Conservation (phyloP, 768 basidiomycete species). For the Suillus weaverae region DNA sequence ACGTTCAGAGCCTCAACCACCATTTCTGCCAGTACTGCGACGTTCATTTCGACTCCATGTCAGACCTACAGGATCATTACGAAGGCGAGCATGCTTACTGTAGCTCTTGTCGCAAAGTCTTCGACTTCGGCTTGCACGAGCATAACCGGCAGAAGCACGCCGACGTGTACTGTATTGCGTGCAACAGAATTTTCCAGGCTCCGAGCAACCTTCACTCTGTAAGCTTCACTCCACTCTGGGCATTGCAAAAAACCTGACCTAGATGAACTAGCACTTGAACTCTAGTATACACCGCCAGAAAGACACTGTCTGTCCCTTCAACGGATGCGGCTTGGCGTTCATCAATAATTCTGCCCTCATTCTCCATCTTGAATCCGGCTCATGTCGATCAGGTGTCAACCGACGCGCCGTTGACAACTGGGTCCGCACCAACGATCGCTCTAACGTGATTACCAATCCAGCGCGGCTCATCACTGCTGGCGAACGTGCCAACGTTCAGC, state of each 20-base stretch:
- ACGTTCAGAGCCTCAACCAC: slow-evolving; percentile 48
- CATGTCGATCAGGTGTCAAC: slow-evolving; percentile 50
- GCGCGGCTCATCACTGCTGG: slow-evolving; percentile 44
- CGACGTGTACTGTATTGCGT: slow-evolving; percentile 48
- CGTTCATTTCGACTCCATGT: slow-evolving; percentile 36
- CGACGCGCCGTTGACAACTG: slow-evolving; percentile 36
- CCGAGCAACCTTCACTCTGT: slow-evolving; percentile 18
- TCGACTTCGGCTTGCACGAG: slow-evolving; percentile 43
- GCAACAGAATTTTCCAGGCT: slow-evolving; percentile 43
- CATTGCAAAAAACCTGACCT: neutral
- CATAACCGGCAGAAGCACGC: slow-evolving; percentile 46
- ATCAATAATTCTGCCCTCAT: slow-evolving; percentile 54
- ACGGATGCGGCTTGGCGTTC: slow-evolving; percentile 48
- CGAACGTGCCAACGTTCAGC: neutral
- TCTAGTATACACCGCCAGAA: slow-evolving; percentile 49
- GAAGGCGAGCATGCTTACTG: slow-evolving; percentile 44
- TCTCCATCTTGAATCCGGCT: slow-evolving; percentile 63
- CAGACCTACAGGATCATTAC: slow-evolving; percentile 43
- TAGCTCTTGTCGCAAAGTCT: slow-evolving; percentile 39
- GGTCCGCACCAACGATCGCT: slow-evolving; percentile 44
- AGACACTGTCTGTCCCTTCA: slow-evolving; percentile 39
- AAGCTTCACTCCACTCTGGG: neutral
- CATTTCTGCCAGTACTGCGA: slow-evolving; percentile 54
- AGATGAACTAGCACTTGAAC: slow-evolving; percentile 44
- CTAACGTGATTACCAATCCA: slow-evolving; percentile 56